Base-by-base conservation (phyloP, 2,329 filamentous ascomycete genomes). In the Didymella sp. region DNA sequence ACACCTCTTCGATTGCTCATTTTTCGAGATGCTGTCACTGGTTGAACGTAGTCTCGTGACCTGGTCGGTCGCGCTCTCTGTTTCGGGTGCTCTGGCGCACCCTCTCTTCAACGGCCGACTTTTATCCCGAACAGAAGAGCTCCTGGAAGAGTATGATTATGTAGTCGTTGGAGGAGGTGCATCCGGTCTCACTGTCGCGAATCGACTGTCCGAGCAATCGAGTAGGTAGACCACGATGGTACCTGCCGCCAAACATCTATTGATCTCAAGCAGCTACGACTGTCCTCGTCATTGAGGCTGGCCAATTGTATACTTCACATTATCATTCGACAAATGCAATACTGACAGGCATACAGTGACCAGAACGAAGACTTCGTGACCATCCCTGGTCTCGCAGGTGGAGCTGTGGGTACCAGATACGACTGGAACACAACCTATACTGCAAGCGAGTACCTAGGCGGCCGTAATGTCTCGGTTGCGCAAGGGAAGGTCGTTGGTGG, bases 161-260 rank as follows among this genome's bases (percentile, higher is more conserved):
- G 61, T 72, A 11, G 55, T 72, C 8, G 62, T 71, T 30, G 69
- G 69, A 28, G 69, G 58, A 17, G 68, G 68, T 21, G 61, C 68
- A 17, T 60, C 64, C 12, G 69, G 69, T 25, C 59, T 72, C 17
- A 70, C 68, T 1, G 68, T 72, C 30, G 69, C 67, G 35, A 72
- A 71, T 55, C 62, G 68, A 28, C 60, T 72, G 22, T 66, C 67
- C 15, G 68, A 72, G 41, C 44, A 68, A 35, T 28, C 51, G 15
- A 30, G 66, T 69, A 51, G 13, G 61, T 33, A 4, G 6, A 15
- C 17, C 8, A 41, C 8, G 13, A 30, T 8, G 21, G 1, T 19
- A 9, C 19, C 4, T 12, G 21, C 9, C 17, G 31, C 25, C 25
- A 4, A 17, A 24, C 24, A 13, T 46, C 59, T 38, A 58, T 28